Evolutionary conservation across 495 filamentous ascomycete species (phyloP).

Genomic region (Annulohypoxylon maeteangense): DNA sequence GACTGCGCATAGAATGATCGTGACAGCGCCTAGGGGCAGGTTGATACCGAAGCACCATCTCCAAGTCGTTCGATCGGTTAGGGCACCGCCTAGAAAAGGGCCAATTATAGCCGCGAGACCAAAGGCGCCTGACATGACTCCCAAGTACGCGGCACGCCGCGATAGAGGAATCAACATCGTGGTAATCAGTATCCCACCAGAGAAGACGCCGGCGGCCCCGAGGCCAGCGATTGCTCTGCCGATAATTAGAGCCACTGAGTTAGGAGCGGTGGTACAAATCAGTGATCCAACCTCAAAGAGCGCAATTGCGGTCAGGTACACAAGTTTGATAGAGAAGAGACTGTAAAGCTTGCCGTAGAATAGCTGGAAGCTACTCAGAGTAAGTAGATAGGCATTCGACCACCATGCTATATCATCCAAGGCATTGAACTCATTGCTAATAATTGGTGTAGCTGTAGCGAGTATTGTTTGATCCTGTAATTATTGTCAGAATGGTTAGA

Average conservation of each 20-base stretch:
- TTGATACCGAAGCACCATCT: slow-evolving; percentile 22
- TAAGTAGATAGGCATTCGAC: slow-evolving; percentile 59
- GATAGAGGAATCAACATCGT: neutral
- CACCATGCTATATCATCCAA: slow-evolving; percentile 58
- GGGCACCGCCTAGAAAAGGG: neutral
- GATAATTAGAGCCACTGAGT: slow-evolving; percentile 53
- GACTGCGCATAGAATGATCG: neutral
- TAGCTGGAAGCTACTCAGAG: slow-evolving; percentile 56
- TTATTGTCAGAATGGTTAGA: neutral
- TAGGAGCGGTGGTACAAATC: slow-evolving; percentile 56
- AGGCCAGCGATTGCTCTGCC: slow-evolving; percentile 59
- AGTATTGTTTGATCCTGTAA: slow-evolving; percentile 47
- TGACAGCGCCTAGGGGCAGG: slow-evolving; percentile 10
- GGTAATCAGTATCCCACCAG: slow-evolving; percentile 46
- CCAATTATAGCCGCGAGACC: neutral
- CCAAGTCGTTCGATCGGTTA: neutral
- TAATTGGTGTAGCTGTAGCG: slow-evolving; percentile 55
- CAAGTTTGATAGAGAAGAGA: slow-evolving; percentile 53
- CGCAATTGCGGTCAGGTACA: slow-evolving; percentile 51
- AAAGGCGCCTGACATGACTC: neutral
- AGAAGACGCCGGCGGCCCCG: slow-evolving; percentile 50
- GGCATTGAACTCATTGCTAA: slow-evolving; percentile 52
- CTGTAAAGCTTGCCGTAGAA: slow-evolving; percentile 60
- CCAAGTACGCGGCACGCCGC: neutral
- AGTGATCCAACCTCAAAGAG: slow-evolving; percentile 60